Percentiles rank a stretch among this genome's conserved stretches.
Evolutionary conservation across 2,329 filamentous ascomycete genomes (phyloP).

Genomic region (Sordariomycetes sp.): DNA sequence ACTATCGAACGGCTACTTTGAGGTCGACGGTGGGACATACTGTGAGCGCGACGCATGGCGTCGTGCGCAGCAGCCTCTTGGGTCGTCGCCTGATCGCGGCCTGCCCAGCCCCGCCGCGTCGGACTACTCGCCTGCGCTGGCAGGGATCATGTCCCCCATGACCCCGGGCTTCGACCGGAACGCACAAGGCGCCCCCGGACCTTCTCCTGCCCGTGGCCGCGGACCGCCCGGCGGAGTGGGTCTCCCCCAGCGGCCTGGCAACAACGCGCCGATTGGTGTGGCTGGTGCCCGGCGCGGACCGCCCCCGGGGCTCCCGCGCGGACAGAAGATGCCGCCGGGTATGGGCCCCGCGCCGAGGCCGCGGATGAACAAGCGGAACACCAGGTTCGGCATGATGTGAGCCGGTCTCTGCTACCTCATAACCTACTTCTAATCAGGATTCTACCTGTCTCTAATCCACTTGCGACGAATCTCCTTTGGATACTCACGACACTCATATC

Average conservation of each 20-base stretch:
- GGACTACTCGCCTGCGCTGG: slow-evolving; percentile 2
- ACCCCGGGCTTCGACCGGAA: slow-evolving; percentile 8
- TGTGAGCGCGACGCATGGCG: slow-evolving; percentile 79
- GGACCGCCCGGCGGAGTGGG: slow-evolving; percentile 6
- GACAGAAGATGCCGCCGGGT: slow-evolving; percentile 17
- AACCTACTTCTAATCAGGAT: neutral
- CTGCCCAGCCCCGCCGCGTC: neutral
- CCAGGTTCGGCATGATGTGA: slow-evolving; percentile 47
- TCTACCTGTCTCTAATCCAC: neutral
- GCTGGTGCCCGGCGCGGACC: slow-evolving; percentile 5
- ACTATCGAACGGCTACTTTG: slow-evolving; percentile 80
- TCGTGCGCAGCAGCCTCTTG: slow-evolving; percentile 16
- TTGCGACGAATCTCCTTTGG: neutral
- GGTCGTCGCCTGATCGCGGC: neutral
- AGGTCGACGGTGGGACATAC: slow-evolving; percentile 68
- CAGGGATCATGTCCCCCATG: neutral
- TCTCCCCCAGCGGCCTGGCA: slow-evolving; percentile 12
- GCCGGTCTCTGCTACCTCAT: neutral
- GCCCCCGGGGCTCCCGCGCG: slow-evolving; percentile 8
- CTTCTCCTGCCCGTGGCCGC: slow-evolving; percentile 4
- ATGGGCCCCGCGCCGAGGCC: slow-evolving; percentile 20
- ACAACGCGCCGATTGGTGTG: slow-evolving; percentile 9
- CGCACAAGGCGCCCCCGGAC: slow-evolving; percentile 1
- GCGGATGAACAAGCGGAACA: slow-evolving; percentile 52
- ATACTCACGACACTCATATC: neutral